Evolutionary conservation across 768 basidiomycete species (phyloP), one percentile per base, ranked within the genome.

Genomic region (Myochromella boudieri): DNA sequence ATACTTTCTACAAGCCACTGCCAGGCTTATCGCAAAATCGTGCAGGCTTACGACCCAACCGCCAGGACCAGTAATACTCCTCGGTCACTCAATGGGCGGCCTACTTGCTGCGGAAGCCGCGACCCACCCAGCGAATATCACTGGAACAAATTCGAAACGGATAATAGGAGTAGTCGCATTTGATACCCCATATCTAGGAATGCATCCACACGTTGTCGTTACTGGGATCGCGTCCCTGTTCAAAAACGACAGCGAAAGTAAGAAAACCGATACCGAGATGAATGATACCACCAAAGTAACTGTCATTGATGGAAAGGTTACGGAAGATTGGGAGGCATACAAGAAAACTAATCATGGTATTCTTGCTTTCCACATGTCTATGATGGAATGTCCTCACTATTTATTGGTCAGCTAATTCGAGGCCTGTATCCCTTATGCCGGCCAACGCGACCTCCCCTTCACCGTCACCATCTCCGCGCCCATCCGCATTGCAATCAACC

Each of bases 81-180:
- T 79, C 2, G 78, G 72, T 1, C 81, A 82, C 57, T 82, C 81
- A 4, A 81, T 82, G 81, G 81, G 81, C 15, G 81, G 81, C 2
- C 67, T 82, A 4, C 67, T 82, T 1, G 79, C 76, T 4, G 80
- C 78, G 3, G 80, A 81, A 33, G 80, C 80, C 1, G 79, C 77
- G 1, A 75, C 71, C 0, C 64, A 75, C 48, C 44, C 60, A 0
- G 72, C 69, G 2, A 74, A 73, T 46, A 64, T 67, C 31, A 57
- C 60, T 22, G 61, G 58, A 14, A 54, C 61, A 2, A 67, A 62
- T 46, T 68, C 72, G 0, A 67, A 62, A 26, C 72, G 78, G 4
- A 77, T 81, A 31, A 53, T 80, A 2, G 81, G 76, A 14, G 58
- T 82, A 14, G 53, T 82, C n/a, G 78, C 78, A 5, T 81, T 80